phyloP scores from a whole-genome alignment of 1,284 basidiomycete species.

The Rhodotorula sp. region DNA sequence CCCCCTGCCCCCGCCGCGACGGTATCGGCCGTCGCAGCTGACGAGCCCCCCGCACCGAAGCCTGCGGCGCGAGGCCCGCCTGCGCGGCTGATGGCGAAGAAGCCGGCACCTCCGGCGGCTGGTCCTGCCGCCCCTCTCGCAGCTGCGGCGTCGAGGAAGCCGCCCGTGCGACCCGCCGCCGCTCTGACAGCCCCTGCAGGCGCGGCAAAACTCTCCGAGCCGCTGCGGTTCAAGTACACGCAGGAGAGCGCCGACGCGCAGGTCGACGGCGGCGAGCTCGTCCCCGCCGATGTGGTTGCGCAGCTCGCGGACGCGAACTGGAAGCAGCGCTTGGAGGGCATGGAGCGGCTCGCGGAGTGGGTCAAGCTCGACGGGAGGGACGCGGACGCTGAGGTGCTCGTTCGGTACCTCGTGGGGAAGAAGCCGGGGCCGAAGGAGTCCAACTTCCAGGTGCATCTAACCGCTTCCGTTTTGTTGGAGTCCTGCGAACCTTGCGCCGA shows the following conservation, averaged over 20 bases:
- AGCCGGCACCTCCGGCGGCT: conserved; percentile 7
- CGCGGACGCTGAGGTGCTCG: conserved; percentile 84
- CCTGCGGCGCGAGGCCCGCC: conserved; percentile 52
- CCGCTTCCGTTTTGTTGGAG: too few species aligned
- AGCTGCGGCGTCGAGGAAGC: conserved; percentile 22
- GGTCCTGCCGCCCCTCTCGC: conserved; percentile 53
- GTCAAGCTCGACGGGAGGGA: conserved; percentile 65
- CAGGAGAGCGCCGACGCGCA: conserved; percentile 84
- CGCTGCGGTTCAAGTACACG: conserved; percentile 86
- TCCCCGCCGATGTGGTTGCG: conserved; percentile 71
- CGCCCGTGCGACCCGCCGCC: conserved; percentile 53
- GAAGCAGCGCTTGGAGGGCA: conserved; percentile 85
- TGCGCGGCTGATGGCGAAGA: conserved; percentile 52
- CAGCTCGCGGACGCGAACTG: conserved; percentile 84
- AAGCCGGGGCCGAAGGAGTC: conserved; percentile 94
- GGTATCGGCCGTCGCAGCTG: conserved; percentile 33
- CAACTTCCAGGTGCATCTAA: conserved; percentile 82
- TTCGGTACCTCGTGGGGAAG: conserved; percentile 80
- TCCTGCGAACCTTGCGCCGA: too few species aligned
- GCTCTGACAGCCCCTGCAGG: conserved; percentile 52
- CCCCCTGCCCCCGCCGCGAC: too few species aligned
- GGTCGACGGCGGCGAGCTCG: conserved; percentile 44
- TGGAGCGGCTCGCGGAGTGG: conserved; percentile 86
- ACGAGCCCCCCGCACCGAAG: conserved; percentile 4
- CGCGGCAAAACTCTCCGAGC: conserved; percentile 65